Conservation (phyloP, 106 monocot species). For the Vanilla planifolia region DNA sequence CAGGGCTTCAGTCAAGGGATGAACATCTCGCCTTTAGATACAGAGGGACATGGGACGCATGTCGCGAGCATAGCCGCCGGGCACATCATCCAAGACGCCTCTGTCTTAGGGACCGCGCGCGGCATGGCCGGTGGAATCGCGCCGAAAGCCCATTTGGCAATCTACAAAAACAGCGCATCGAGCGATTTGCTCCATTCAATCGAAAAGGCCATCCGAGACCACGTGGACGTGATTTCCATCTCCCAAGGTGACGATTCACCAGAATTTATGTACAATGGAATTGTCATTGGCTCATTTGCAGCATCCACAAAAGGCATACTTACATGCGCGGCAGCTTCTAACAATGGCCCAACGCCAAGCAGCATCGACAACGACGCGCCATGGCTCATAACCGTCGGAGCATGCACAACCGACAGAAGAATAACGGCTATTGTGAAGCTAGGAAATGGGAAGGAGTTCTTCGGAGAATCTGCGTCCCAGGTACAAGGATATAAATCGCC, state of each 20-base stretch:
- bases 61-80: conserved; percentile 6
- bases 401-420: conserved; percentile 36
- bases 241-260: not conserved
- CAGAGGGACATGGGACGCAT: conserved; percentile 6
- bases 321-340: conserved; percentile 35
- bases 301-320: conserved; percentile 29
- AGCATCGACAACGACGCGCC: conserved; percentile 43
- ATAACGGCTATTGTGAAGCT: conserved; percentile 22
- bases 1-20: not conserved
- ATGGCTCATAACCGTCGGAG: conserved; percentile 51
- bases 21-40: not conserved
- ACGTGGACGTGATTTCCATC: conserved; percentile 26
- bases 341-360: conserved; percentile 22
- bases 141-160: conserved; percentile 5
- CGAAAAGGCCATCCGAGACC: conserved; percentile 42
- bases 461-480: conserved; percentile 27
- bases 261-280: conserved; percentile 13
- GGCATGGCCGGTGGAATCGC: conserved; percentile 6
- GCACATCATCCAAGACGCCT: not conserved
- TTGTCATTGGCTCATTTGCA: conserved; percentile 32
- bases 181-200: conserved; percentile 15
- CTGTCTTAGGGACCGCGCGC: not conserved
- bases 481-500: not conserved
- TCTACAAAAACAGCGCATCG: conserved; percentile 14
- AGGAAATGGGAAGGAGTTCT: conserved; percentile 14